These are phyloP conservation scores for Casuarina equisetifolia DNA, from an alignment of 306 rosid genomes.

Conservation along the genomic window DNA sequence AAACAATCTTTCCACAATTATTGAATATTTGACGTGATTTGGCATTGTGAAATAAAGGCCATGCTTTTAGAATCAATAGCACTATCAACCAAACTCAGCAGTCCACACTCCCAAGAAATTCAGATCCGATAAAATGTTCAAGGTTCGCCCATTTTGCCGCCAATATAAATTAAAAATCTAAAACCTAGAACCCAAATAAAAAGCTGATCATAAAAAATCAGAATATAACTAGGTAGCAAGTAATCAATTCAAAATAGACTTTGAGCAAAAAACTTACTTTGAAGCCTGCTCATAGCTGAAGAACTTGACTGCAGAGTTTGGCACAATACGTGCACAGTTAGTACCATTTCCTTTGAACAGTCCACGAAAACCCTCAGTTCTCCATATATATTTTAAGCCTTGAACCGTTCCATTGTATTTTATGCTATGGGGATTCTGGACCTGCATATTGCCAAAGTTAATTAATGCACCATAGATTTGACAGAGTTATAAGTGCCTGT, in stretches of 20 bases:
- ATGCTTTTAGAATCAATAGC: neutral
- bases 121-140: neutral
- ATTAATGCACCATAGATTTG: constrained; percentile 4
- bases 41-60: neutral
- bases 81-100: neutral
- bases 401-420: constrained; percentile 93
- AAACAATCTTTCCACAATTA: neutral
- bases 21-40: neutral
- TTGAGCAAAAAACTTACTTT: constrained; percentile 51
- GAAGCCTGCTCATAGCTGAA: constrained; percentile 99
- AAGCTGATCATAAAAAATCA: neutral
- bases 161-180: neutral
- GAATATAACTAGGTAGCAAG: constrained; percentile 7
- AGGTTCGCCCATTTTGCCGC: neutral
- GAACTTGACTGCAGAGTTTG: constrained; percentile 96
- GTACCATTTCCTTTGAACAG: constrained; percentile 95
- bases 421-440: constrained; percentile 87
- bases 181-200: neutral
- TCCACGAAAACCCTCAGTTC: constrained; percentile 94
- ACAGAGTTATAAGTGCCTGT: neutral
- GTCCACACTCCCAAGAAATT: neutral
- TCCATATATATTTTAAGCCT: constrained; percentile 93
- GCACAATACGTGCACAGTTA: constrained; percentile 95
- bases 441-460: constrained; percentile 50
- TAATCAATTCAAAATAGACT: constrained; percentile 4